A percentile compares a stretch with the other conserved stretches of the same genome.
Conservation (phyloP, 1,284 basidiomycete genomes). For the Gymnopus androsaceus region DNA sequence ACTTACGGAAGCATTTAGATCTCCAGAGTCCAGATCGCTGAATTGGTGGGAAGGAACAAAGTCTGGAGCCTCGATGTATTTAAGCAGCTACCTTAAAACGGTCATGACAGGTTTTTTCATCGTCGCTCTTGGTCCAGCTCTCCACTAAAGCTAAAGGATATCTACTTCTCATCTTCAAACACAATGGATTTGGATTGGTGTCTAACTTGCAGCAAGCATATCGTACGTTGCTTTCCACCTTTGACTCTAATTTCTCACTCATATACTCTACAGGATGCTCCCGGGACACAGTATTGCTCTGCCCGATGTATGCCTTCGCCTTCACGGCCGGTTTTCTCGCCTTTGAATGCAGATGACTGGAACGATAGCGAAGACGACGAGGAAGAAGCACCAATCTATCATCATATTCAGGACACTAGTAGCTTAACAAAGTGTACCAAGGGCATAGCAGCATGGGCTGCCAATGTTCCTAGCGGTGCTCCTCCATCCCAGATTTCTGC, state of each 20-base stretch:
- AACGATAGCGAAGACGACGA: not conserved
- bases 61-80: no score
- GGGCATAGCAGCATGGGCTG: constrained; percentile 5
- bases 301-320: not conserved
- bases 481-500: not conserved
- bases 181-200: constrained; percentile 5
- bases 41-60: no score
- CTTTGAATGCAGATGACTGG: not conserved
- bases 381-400: not conserved
- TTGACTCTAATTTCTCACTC: not conserved
- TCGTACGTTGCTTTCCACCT: not conserved
- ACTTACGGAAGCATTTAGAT: no score
- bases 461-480: not conserved
- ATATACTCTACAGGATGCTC: not conserved
- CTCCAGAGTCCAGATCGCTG: no score
- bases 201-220: not conserved
- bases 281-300: not conserved
- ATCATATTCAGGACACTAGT: not conserved
- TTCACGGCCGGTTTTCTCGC: not conserved
- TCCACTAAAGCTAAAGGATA: no score
- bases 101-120: no score
- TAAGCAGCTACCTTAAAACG: no score
- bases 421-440: not conserved
- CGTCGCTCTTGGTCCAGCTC: no score
- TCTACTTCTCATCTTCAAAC: not conserved